Conservation (phyloP, 108 stramenopile genomes). For the Cyclotella atomus region DNA sequence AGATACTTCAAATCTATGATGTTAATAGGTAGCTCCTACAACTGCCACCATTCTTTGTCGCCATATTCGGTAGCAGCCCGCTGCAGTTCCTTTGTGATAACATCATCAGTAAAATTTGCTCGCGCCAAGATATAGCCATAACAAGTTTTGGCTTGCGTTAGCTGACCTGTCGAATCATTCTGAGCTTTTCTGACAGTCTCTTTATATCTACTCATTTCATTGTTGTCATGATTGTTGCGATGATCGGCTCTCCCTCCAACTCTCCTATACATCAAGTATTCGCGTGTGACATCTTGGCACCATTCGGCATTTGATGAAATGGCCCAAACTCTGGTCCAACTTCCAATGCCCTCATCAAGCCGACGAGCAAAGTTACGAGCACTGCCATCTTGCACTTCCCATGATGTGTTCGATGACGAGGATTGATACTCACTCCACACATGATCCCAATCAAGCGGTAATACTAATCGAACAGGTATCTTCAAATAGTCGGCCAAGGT, state of each 20-base stretch:
- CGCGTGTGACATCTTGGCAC: slow-evolving; percentile 48
- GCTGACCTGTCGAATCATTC: slow-evolving; percentile 25
- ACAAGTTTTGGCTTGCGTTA: slow-evolving; percentile 47
- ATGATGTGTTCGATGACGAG: slow-evolving; percentile 13
- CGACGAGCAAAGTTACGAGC: slow-evolving; percentile 53
- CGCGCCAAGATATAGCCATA: slow-evolving; percentile 40
- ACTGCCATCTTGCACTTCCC: slow-evolving; percentile 45
- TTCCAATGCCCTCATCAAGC: slow-evolving; percentile 57
- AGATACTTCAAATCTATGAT: too few relatives aligned
- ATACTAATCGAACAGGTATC: slow-evolving; percentile 36
- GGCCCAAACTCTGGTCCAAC: slow-evolving; percentile 51
- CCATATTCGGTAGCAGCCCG: slow-evolving; percentile 42
- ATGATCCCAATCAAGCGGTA: slow-evolving; percentile 62
- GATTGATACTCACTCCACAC: slow-evolving; percentile 53
- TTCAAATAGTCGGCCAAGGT: slow-evolving; percentile 50
- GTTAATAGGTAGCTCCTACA: background rate
- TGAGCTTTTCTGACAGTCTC: slow-evolving; percentile 17
- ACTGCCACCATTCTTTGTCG: slow-evolving; percentile 25
- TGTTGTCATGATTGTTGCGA: slow-evolving; percentile 8
- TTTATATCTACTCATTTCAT: slow-evolving; percentile 35
- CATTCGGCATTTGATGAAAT: slow-evolving; percentile 35
- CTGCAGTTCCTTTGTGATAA: slow-evolving; percentile 35
- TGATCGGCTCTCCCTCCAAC: slow-evolving; percentile 46
- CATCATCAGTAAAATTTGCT: slow-evolving; percentile 27
- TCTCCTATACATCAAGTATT: slow-evolving; percentile 31